Base-by-base conservation (phyloP, 768 basidiomycete genomes). In the Tulasnella sp. region DNA sequence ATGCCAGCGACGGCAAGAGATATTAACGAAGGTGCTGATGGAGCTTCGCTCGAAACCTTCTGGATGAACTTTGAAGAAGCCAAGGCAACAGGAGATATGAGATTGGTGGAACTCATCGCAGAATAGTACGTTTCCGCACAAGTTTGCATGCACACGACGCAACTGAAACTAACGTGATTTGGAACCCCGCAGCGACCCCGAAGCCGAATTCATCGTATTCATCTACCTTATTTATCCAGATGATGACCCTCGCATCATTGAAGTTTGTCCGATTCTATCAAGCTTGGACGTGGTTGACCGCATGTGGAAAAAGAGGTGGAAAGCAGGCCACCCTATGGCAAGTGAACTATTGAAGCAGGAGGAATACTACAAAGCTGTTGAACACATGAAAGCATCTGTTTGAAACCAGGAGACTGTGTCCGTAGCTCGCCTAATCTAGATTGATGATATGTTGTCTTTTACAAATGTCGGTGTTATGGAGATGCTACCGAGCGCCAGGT, bases 21-120 rank as follows among this genome's bases (percentile, higher is more conserved):
- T n/a, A 74, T 79, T 71, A 79, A 79, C 46, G 71, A 71, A 79
- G 71, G 78, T 34, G 42, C 42, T 31, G 68, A 44, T n/a, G 78
- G 78, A 8, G 78, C 78, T 3, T 79, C 78, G 21, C 71, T 79
- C 34, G 78, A 79, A 27, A 79, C 78, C 39, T 79, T 79, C 44
- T 79, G 78, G 78, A 79, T 79, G 78, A 72, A 39, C 39, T 79
- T 79, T 72, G 78, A 72, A 42, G 78, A 79, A 24, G 78, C 52
- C 1, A 79, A 72, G 42, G 38, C 44, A 34, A 74, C 73, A 10
- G 56, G 73, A 18, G 71, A 79, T n/a, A 44, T 38, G 71, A 42
- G 71, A 40, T 44, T 79, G 31, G 36, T 79, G 56, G 39, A 58
- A n/a, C 42, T 36, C 18, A 42, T 79, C 10, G 71, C 68, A 40